Percentiles rank a stretch among this genome's conserved stretches.
These are phyloP conservation scores for Viridothelium virens DNA, from an alignment of 495 filamentous ascomycete genomes.

Conservation along the genomic window DNA sequence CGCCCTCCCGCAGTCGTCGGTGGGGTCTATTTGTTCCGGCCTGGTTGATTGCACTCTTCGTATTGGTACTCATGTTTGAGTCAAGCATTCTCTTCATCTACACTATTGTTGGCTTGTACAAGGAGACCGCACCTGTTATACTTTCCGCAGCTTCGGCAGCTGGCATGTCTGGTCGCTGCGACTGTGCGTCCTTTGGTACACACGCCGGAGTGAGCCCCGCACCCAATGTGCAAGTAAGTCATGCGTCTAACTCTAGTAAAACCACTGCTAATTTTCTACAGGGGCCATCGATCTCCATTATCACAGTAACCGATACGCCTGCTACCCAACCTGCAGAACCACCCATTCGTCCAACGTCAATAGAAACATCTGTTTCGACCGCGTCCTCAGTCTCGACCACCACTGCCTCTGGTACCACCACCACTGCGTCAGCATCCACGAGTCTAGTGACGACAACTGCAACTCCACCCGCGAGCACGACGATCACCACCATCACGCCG, in stretches of 20 bases:
- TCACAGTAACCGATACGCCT: slow-evolving; percentile 2
- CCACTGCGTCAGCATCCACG: not conserved
- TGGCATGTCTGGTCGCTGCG: not conserved
- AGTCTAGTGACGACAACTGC: not conserved
- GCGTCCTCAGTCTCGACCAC: not conserved
- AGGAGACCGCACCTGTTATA: not conserved
- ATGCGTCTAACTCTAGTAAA: not conserved
- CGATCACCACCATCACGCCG: slow-evolving; percentile 1
- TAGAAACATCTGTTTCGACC: slow-evolving; percentile 2
- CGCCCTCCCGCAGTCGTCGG: not conserved
- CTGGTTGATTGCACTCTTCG: slow-evolving; percentile 1
- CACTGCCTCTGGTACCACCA: not conserved
- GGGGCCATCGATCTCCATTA: not conserved
- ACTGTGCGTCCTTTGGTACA: slow-evolving; percentile 1
- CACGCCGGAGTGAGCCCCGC: not conserved
- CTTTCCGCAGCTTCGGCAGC: slow-evolving; percentile 8
- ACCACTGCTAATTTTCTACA: not conserved
- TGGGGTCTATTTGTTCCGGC: slow-evolving; percentile 7
- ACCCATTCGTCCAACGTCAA: not conserved
- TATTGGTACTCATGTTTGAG: not conserved
- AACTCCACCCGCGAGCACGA: not conserved
- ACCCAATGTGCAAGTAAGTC: slow-evolving; percentile 5
- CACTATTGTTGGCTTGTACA: not conserved
- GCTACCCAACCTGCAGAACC: not conserved
- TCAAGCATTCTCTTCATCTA: not conserved